Conservation (phyloP, 2,329 filamentous ascomycete genomes). For the Cercospora sesami region DNA sequence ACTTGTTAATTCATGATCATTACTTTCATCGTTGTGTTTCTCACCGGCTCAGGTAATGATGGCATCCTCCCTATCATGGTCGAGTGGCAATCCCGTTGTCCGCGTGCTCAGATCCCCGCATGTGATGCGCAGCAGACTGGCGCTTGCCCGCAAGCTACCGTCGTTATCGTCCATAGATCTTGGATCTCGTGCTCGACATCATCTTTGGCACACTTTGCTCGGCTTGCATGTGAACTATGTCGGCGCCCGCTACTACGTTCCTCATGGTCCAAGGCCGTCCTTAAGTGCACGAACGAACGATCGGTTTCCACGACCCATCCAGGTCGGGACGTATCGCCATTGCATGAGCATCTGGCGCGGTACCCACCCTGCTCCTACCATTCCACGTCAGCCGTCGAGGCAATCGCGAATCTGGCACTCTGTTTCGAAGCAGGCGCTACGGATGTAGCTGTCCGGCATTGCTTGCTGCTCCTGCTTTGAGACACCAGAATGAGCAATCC, state of each 20-base stretch:
- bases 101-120: slow-evolving; percentile 4
- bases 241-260: background rate
- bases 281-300: background rate
- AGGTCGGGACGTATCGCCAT: background rate
- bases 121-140: slow-evolving; percentile 2
- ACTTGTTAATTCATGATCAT: background rate
- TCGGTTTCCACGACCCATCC: background rate
- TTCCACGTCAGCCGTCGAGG: background rate
- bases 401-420: background rate
- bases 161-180: background rate
- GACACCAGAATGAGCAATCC: slow-evolving; percentile 45
- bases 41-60: background rate
- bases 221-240: background rate
- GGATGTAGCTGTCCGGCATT: slow-evolving; percentile 3
- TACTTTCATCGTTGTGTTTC: background rate
- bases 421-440: background rate
- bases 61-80: background rate
- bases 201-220: background rate
- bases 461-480: background rate
- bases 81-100: slow-evolving; percentile 7
- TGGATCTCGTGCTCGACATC: slow-evolving; percentile 1
- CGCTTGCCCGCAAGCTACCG: slow-evolving; percentile 4
- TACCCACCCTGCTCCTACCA: background rate
- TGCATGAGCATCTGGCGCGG: background rate
- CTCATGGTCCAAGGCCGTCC: background rate